Percentiles rank a stretch among this genome's conserved stretches.
Conservation (phyloP, 306 rosid species). For the Cyclanthera cordifolia region DNA sequence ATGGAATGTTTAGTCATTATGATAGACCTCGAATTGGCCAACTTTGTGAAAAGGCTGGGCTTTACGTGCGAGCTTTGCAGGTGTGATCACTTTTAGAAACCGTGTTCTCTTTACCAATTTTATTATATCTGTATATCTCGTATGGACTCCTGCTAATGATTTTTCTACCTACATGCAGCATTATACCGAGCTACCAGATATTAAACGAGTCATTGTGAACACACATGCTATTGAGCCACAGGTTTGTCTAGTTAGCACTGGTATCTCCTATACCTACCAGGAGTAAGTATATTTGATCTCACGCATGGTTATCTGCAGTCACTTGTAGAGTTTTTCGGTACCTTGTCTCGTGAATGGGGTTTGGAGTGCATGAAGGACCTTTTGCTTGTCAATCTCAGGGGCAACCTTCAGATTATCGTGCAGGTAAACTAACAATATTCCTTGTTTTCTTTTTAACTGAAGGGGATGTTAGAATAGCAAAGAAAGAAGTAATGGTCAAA, state of each 20-base stretch:
- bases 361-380: constrained; percentile 99
- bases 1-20: constrained; percentile 98
- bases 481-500: neutral
- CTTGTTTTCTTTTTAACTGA: neutral
- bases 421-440: constrained; percentile 38
- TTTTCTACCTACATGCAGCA: constrained; percentile 54
- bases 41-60: constrained; percentile 96
- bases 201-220: constrained; percentile 89
- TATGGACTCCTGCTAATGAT: constrained; percentile 3
- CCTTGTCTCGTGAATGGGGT: constrained; percentile 92
- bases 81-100: constrained; percentile 36
- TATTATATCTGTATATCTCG: neutral
- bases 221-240: constrained; percentile 99
- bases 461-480: neutral
- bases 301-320: constrained; percentile 41
- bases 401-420: constrained; percentile 94
- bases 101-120: constrained; percentile 1
- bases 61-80: constrained; percentile 88
- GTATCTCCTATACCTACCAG: constrained; percentile 10
- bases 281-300: constrained; percentile 16
- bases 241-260: constrained; percentile 38
- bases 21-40: constrained; percentile 96
- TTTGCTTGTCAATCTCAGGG: constrained; percentile 88
- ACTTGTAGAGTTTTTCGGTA: constrained; percentile 93
- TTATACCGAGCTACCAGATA: constrained; percentile 93